Percentiles rank a stretch among this genome's conserved stretches.
phyloP scores from a whole-genome alignment of 1,284 basidiomycete species.

The Sporisorium reilianum region DNA sequence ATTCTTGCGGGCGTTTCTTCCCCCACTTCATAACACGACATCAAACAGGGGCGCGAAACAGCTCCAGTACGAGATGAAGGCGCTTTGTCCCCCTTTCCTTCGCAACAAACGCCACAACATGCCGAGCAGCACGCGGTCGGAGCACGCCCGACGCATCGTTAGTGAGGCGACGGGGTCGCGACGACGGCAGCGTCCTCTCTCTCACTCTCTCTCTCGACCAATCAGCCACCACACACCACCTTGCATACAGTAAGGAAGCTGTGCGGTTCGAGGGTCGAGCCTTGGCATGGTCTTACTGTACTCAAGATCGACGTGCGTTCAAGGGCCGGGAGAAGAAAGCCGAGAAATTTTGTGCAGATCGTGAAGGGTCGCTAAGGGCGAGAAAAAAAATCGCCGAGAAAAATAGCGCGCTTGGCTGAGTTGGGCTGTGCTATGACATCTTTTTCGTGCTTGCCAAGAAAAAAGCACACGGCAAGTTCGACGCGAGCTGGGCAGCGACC shows the following conservation, averaged over 20 bases:
- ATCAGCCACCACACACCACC: not conserved
- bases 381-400: slow-evolving; percentile 6
- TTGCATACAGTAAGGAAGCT: not conserved
- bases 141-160: not conserved
- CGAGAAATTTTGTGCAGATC: not conserved
- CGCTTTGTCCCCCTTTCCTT: not conserved
- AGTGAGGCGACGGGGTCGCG: slow-evolving; percentile 6
- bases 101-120: not conserved
- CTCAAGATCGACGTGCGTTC: not conserved
- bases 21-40: not conserved
- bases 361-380: no score
- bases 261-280: not conserved
- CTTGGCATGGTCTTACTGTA: not conserved
- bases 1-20: not conserved
- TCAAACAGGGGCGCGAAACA: not conserved
- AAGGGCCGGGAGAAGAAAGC: not conserved
- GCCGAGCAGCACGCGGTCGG: not conserved
- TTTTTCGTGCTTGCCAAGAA: slow-evolving; percentile 1
- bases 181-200: slow-evolving; percentile 1
- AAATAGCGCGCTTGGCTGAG: not conserved
- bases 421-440: slow-evolving; percentile 5
- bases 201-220: not conserved
- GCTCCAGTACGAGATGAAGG: not conserved
- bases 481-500: no score
- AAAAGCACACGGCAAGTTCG: not conserved